Conservation (phyloP, 2,329 filamentous ascomycete species). For the Aureobasidium vineae region DNA sequence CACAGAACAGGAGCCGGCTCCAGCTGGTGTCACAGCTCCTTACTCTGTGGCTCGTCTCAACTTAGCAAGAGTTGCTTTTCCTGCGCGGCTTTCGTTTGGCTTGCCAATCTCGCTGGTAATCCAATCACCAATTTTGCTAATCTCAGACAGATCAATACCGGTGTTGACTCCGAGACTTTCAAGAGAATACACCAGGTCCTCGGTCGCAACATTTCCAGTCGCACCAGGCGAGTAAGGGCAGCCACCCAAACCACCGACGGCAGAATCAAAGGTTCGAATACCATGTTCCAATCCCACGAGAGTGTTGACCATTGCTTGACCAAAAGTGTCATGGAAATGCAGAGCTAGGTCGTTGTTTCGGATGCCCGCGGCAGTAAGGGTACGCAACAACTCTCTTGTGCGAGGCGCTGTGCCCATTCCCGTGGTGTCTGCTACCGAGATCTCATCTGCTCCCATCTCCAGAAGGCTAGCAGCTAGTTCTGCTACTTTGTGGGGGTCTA, state of each 20-base stretch:
- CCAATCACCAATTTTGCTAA: slow-evolving; percentile 70
- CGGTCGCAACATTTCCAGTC: slow-evolving; percentile 81
- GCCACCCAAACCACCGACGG: slow-evolving; percentile 76
- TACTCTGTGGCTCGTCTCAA: slow-evolving; percentile 9
- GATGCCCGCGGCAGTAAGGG: slow-evolving; percentile 65
- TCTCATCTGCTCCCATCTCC: slow-evolving; percentile 86
- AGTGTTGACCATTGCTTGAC: slow-evolving; percentile 79
- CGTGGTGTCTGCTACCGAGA: slow-evolving; percentile 85
- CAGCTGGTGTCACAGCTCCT: neutral
- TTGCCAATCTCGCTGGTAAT: slow-evolving; percentile 64
- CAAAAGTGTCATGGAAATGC: slow-evolving; percentile 89
- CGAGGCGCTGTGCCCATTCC: slow-evolving; percentile 81
- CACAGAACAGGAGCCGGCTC: neutral
- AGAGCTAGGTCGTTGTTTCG: slow-evolving; percentile 69
- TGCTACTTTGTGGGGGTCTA: slow-evolving; percentile 59
- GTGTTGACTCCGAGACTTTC: slow-evolving; percentile 72
- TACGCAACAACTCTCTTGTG: slow-evolving; percentile 63
- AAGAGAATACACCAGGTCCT: slow-evolving; percentile 75
- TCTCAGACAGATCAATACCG: slow-evolving; percentile 65
- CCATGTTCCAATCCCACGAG: slow-evolving; percentile 75
- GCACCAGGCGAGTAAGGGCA: slow-evolving; percentile 84
- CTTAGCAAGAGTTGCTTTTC: slow-evolving; percentile 52
- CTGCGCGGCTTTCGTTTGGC: slow-evolving; percentile 64
- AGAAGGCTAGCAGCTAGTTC: slow-evolving; percentile 64
- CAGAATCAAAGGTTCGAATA: slow-evolving; percentile 74